Evolutionary conservation across 2,329 filamentous ascomycete species (phyloP).

Genomic region (Hymenoscyphus albidus): DNA sequence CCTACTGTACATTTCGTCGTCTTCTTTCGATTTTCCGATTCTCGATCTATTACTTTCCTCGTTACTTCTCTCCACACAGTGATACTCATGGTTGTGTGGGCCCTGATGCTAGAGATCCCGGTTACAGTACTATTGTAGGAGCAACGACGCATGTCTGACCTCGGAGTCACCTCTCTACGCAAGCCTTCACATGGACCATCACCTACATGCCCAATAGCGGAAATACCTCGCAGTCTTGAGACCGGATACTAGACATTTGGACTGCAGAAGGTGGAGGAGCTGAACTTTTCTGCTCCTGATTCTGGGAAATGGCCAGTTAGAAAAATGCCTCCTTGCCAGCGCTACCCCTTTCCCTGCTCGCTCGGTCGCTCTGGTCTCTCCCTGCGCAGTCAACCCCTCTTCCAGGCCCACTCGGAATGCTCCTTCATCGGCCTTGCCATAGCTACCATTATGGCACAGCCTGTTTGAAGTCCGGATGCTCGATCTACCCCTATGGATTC

Average conservation of each 20-base stretch:
- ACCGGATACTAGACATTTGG: constrained; percentile 12
- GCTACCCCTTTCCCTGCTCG: constrained; percentile 9
- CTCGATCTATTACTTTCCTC: too few species aligned
- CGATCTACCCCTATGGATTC: constrained; percentile 22
- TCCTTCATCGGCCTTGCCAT: constrained; percentile 13
- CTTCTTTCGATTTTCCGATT: constrained; percentile 6
- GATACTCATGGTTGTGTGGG: constrained; percentile 4
- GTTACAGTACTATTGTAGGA: constrained; percentile 9
- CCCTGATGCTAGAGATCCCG: constrained; percentile 8
- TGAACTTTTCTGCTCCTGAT: constrained; percentile 12
- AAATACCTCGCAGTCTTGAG: constrained; percentile 13
- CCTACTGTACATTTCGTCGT: constrained; percentile 1
- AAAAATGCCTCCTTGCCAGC: constrained; percentile 7
- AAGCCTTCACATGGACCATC: too few species aligned
- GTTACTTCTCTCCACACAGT: constrained; percentile 7
- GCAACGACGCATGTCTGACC: constrained; percentile 5
- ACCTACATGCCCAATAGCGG: constrained; percentile 9
- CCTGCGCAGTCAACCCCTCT: constrained; percentile 10
- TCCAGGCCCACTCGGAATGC: constrained; percentile 8
- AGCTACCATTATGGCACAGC: constrained; percentile 18
- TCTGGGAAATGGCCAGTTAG: constrained; percentile 8
- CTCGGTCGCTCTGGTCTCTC: constrained; percentile 7
- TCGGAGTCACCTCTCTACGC: constrained; percentile 6
- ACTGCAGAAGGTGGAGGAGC: constrained; percentile 12
- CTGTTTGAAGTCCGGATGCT: constrained; percentile 22